These are phyloP conservation scores for Fusarium pseudograminearum DNA, from an alignment of 2,329 filamentous ascomycete genomes.

Conservation along the genomic window DNA sequence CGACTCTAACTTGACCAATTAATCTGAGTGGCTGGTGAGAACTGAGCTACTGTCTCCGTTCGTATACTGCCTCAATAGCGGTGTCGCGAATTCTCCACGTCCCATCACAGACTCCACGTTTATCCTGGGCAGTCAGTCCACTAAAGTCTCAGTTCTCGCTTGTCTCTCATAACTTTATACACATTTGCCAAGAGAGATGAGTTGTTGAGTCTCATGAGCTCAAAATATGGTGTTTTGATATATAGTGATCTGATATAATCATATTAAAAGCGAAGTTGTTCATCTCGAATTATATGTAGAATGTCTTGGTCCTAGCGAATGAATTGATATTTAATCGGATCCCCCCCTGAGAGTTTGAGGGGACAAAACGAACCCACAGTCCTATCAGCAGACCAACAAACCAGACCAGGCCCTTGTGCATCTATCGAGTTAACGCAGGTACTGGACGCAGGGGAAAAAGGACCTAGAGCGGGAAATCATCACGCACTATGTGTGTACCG, in stretches of 20 bases:
- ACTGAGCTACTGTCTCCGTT: not conserved
- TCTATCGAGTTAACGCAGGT: constrained; percentile 38
- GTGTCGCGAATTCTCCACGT: constrained; percentile 37
- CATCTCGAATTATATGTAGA: not conserved
- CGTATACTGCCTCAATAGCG: constrained; percentile 26
- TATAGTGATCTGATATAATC: not conserved
- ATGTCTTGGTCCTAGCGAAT: not conserved
- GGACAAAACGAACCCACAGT: constrained; percentile 18
- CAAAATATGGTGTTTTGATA: not conserved
- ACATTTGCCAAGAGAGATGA: not conserved
- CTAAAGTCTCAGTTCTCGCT: constrained; percentile 16
- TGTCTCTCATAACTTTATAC: not conserved
- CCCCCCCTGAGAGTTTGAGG: not conserved
- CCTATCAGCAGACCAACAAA: constrained; percentile 24
- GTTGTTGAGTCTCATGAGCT: not conserved
- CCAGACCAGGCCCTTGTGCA: constrained; percentile 12
- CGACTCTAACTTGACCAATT: not conserved
- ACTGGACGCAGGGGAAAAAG: constrained; percentile 29
- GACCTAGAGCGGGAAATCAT: constrained; percentile 37
- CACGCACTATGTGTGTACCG: constrained; percentile 38
- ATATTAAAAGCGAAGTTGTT: constrained; percentile 1
- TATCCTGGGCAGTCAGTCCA: constrained; percentile 27
- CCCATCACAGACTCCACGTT: constrained; percentile 45
- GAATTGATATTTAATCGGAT: not conserved
- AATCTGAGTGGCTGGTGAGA: not conserved